Percentiles rank a stretch among this genome's conserved stretches.
Evolutionary conservation across 441 rosid species (phyloP).

Genomic region (Pelargonium myrrhifolium): DNA sequence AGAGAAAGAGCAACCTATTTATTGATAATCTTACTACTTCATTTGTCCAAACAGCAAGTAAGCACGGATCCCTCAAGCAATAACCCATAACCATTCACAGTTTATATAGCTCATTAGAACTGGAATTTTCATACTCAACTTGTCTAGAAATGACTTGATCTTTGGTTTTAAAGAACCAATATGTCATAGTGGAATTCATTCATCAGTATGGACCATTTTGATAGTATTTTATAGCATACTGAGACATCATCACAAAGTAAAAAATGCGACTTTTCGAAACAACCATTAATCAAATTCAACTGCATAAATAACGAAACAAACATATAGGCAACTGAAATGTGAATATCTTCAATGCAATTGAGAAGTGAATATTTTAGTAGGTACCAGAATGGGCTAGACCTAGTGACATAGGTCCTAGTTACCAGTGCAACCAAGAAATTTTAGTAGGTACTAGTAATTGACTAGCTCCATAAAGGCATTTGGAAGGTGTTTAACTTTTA

Average conservation of each 20-base stretch:
- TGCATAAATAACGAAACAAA: neutral
- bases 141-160: neutral
- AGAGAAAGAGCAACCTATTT: neutral
- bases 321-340: neutral
- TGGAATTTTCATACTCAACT: neutral
- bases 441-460: neutral
- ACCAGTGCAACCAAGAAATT: slow-evolving; percentile 1
- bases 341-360: slow-evolving; percentile 5
- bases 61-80: neutral
- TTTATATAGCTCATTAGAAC: neutral
- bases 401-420: neutral
- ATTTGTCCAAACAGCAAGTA: slow-evolving; percentile 10
- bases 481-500: slow-evolving; percentile 1
- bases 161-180: neutral
- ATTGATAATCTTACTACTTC: neutral
- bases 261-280: neutral
- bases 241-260: neutral
- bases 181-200: neutral
- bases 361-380: too few relatives aligned
- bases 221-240: neutral
- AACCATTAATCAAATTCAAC: neutral
- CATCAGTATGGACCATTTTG: neutral
- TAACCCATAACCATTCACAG: neutral
- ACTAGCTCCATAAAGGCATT: neutral
- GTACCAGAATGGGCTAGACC: too few relatives aligned